Percentiles rank a stretch among this genome's conserved stretches.
phyloP scores from a whole-genome alignment of 768 basidiomycete genomes.

The Coprinellus aureogranulatus region DNA sequence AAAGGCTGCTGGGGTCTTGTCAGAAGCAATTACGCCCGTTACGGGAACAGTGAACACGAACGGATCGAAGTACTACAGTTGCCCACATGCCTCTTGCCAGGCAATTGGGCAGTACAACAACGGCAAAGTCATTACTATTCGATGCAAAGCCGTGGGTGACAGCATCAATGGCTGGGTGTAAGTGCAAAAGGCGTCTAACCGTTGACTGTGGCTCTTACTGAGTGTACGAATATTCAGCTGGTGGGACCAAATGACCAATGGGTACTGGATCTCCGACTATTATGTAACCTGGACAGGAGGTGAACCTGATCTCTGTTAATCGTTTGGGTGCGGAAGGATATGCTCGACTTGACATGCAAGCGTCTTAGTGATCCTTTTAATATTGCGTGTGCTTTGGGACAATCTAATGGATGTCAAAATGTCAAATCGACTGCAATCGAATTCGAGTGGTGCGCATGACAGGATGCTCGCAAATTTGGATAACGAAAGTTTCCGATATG shows the following conservation, averaged over 20 bases:
- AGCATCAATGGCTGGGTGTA: not conserved
- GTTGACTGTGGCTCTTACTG: not conserved
- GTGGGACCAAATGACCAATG: not conserved
- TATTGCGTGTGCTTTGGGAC: no score
- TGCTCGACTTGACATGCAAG: no score
- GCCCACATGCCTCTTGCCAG: not conserved
- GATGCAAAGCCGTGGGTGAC: not conserved
- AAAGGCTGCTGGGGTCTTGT: no score
- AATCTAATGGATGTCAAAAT: no score
- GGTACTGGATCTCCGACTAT: not conserved
- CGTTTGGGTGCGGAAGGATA: no score
- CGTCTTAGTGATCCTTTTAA: no score
- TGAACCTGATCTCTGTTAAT: not conserved
- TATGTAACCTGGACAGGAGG: not conserved
- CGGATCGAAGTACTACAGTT: not conserved
- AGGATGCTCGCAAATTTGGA: no score
- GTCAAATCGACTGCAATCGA: no score
- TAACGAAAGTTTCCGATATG: no score
- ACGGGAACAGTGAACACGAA: not conserved
- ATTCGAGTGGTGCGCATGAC: no score
- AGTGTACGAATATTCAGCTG: no score
- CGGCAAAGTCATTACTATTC: not conserved
- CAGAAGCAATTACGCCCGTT: no score
- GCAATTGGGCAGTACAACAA: not conserved
- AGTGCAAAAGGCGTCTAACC: not conserved